A percentile compares a stretch with the other conserved stretches of the same genome.
Conservation (phyloP, 2,329 filamentous ascomycete genomes). For the Lasiodiplodia sp. region DNA sequence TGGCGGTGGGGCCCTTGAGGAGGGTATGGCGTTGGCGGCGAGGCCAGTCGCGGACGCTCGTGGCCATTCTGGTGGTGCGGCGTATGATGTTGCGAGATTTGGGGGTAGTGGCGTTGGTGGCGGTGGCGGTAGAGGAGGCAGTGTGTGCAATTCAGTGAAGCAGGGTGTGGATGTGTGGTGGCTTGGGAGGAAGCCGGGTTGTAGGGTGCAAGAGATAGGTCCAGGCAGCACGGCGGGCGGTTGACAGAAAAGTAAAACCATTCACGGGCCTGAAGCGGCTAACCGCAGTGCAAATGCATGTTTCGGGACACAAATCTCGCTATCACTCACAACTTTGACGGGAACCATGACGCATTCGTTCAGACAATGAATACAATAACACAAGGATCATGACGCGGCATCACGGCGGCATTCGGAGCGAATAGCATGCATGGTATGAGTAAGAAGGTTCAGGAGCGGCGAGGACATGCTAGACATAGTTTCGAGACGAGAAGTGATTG, state of each 20-base stretch:
- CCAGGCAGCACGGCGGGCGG: not conserved
- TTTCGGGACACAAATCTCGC: not conserved
- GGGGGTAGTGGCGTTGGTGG: not conserved
- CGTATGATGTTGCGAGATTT: not conserved
- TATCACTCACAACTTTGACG: not conserved
- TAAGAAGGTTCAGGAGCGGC: not conserved
- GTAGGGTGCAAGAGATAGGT: not conserved
- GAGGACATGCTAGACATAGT: not conserved
- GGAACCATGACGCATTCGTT: not conserved
- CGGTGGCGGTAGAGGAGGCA: too few relatives aligned
- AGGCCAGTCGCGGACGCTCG: constrained; percentile 5
- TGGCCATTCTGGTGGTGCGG: constrained; percentile 2
- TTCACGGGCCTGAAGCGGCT: not conserved
- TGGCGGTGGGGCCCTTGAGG: constrained; percentile 14
- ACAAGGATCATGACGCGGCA: not conserved
- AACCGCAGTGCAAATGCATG: not conserved
- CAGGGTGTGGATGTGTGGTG: too few relatives aligned
- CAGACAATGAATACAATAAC: not conserved
- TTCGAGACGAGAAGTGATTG: not conserved
- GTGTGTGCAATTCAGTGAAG: too few relatives aligned
- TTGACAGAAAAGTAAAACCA: not conserved
- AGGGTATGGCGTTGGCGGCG: constrained; percentile 6
- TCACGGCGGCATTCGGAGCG: not conserved
- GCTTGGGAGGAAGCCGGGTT: not conserved
- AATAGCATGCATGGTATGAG: not conserved